Evolutionary conservation across 257 asterid genomes (phyloP).

Genomic region (Jasminum sambac): DNA sequence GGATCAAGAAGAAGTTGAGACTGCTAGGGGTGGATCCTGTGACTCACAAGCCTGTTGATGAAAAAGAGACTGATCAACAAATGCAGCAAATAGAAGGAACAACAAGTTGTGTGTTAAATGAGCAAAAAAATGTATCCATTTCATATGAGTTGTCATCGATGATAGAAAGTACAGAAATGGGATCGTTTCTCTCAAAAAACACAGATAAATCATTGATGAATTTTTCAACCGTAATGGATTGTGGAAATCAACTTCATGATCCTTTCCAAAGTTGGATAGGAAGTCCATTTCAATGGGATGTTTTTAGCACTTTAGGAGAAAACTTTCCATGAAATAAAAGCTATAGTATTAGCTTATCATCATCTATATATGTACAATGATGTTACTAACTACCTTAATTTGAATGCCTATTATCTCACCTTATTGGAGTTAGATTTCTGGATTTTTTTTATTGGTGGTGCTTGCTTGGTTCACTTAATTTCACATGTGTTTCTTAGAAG

Average conservation of each 20-base stretch:
- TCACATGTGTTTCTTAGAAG: too few relatives aligned
- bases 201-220: background rate
- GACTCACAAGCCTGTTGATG: constrained; percentile 42
- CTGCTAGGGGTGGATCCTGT: constrained; percentile 43
- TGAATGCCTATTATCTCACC: background rate
- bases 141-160: background rate
- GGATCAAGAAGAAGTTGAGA: constrained; percentile 51
- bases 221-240: background rate
- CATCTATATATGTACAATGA: background rate
- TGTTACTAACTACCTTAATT: background rate
- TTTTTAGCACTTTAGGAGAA: constrained; percentile 39
- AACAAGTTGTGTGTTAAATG: constrained; percentile 8
- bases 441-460: background rate
- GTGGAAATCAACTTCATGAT: constrained; percentile 23
- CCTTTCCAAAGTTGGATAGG: constrained; percentile 52
- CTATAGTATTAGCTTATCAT: background rate
- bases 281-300: constrained; percentile 65
- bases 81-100: constrained; percentile 23
- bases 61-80: constrained; percentile 20
- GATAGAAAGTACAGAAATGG: constrained; percentile 22
- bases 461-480: background rate
- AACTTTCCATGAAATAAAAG: constrained; percentile 36
- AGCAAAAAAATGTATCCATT: constrained; percentile 4
- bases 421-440: background rate
- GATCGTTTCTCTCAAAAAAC: constrained; percentile 5